Conservation (phyloP, 306 rosid species). For the Medicago ruthenica region DNA sequence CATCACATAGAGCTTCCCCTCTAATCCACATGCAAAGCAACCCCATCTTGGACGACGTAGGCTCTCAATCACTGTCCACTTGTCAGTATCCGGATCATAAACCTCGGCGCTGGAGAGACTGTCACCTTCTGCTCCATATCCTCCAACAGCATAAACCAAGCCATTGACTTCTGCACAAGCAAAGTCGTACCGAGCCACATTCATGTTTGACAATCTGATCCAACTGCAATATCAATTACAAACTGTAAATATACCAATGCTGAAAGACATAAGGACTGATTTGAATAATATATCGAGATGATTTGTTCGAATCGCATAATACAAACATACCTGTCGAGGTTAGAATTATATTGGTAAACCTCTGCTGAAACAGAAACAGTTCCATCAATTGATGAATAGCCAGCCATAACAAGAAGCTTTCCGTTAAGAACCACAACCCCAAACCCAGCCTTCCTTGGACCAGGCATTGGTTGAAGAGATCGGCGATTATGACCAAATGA, state of each 20-base stretch:
- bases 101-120: constrained; percentile 86
- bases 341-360: constrained; percentile 80
- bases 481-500: constrained; percentile 61
- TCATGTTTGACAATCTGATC: constrained; percentile 74
- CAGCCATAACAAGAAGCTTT: constrained; percentile 90
- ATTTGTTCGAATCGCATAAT: background rate
- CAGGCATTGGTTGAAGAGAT: constrained; percentile 85
- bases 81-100: constrained; percentile 67
- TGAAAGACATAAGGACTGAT: background rate
- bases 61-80: constrained; percentile 79
- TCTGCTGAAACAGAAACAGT: constrained; percentile 66
- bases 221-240: constrained; percentile 65
- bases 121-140: constrained; percentile 67
- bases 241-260: background rate
- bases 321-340: constrained; percentile 65
- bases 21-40: constrained; percentile 89
- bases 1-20: constrained; percentile 93
- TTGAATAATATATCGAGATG: background rate
- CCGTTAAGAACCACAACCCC: constrained; percentile 85
- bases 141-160: constrained; percentile 88
- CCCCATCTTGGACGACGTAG: constrained; percentile 97
- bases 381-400: constrained; percentile 60
- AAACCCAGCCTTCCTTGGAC: constrained; percentile 66
- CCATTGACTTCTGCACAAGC: constrained; percentile 89
- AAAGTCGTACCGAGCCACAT: constrained; percentile 83